Conservation (phyloP, 768 basidiomycete species). For the Mycena latifolia region DNA sequence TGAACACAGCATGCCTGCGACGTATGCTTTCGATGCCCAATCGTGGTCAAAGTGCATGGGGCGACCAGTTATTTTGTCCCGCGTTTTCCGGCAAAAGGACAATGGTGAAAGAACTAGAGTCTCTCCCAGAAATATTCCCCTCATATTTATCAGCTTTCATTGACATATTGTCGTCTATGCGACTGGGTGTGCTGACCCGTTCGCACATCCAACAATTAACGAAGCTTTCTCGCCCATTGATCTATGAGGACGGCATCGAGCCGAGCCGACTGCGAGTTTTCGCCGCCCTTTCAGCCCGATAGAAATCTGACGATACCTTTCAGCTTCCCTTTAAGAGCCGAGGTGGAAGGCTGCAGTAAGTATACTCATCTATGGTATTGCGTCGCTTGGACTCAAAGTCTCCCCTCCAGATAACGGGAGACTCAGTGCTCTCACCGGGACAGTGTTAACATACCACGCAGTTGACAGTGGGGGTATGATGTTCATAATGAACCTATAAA, state of each 20-base stretch:
- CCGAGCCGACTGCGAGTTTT: slow-evolving; percentile 84
- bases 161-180: slow-evolving; percentile 90
- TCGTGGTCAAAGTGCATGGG: slow-evolving; percentile 70
- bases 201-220: slow-evolving; percentile 69
- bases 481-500: slow-evolving; percentile 48
- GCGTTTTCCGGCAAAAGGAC: slow-evolving; percentile 83
- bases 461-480: slow-evolving; percentile 60
- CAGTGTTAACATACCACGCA: slow-evolving; percentile 48
- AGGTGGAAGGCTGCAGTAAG: slow-evolving; percentile 82
- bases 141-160: slow-evolving; percentile 71
- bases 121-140: slow-evolving; percentile 9
- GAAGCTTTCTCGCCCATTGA: slow-evolving; percentile 66
- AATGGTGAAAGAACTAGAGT: slow-evolving; percentile 48
- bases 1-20: slow-evolving; percentile 56
- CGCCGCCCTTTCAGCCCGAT: neutral
- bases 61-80: slow-evolving; percentile 59
- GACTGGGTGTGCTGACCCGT: slow-evolving; percentile 71
- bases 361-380: neutral
- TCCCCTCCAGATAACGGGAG: slow-evolving; percentile 56
- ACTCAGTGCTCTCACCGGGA: slow-evolving; percentile 61
- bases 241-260: slow-evolving; percentile 77
- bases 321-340: slow-evolving; percentile 82
- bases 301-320: neutral
- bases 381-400: neutral
- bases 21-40: slow-evolving; percentile 75